phyloP scores from a whole-genome alignment of 2,329 filamentous ascomycete species.

The Exserohilum turcica region DNA sequence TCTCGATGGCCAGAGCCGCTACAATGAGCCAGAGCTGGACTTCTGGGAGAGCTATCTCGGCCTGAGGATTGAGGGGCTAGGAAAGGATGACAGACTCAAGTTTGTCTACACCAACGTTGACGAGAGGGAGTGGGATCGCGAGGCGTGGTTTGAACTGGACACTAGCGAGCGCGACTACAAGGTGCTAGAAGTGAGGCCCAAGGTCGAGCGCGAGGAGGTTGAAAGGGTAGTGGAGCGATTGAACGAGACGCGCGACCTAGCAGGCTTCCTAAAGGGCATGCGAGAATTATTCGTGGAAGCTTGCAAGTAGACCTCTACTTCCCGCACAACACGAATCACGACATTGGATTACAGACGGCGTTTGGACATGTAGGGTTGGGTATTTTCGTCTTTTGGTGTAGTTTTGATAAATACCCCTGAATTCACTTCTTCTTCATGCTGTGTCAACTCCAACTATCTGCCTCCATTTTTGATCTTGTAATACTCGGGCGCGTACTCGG shows the following conservation, averaged over 20 bases:
- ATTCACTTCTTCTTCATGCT: not conserved
- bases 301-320: conserved; percentile 49
- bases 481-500: conserved; percentile 83
- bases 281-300: conserved; percentile 71
- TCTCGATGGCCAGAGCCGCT: conserved; percentile 80
- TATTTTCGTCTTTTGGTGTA: not conserved
- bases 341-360: conserved; percentile 4
- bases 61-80: conserved; percentile 85
- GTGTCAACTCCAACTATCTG: not conserved
- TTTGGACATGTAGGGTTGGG: not conserved
- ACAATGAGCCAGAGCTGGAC: conserved; percentile 90
- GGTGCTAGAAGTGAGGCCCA: conserved; percentile 79
- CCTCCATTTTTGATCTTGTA: conserved; percentile 40
- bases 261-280: conserved; percentile 78
- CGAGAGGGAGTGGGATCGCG: conserved; percentile 83
- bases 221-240: conserved; percentile 77
- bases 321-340: not conserved
- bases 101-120: conserved; percentile 89
- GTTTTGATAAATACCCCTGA: conserved; percentile 5
- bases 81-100: conserved; percentile 80
- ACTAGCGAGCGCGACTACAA: conserved; percentile 83
- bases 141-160: conserved; percentile 92
- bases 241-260: conserved; percentile 79
- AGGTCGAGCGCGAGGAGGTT: conserved; percentile 77
- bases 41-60: conserved; percentile 96